Base-by-base conservation (phyloP, 2,329 filamentous ascomycete species). In the Metarhizium rileyi region DNA sequence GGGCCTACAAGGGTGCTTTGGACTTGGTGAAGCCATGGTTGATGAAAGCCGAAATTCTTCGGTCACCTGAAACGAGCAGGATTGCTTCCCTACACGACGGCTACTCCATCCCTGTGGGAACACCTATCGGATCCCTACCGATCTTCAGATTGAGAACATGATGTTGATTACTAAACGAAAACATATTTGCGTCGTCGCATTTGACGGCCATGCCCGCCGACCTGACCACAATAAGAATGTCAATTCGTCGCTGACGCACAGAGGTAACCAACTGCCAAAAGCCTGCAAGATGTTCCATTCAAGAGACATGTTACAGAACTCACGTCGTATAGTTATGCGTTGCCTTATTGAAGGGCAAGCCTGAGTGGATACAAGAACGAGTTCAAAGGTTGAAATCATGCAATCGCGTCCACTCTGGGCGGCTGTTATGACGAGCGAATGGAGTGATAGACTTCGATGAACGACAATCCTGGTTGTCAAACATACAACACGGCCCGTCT, bases 1-100 rank as follows among this genome's bases (percentile, higher is more conserved):
- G 9, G 18, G n/a, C n/a, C 5, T 18, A 16, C 35, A 38, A 36
- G 7, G 18, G n/a, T 22, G 9, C n/a, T 14, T 38, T 1, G 18
- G 35, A n/a, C 35, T 18, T 38, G 6, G 35, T 6, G n/a, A 38
- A 20, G 16, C 38, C 12, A 14, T 6, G 23, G 10, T 33, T 26
- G 27, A 22, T 20, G 8, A 42, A 50, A 46, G 50, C 50, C 53
- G 53, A 55, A 52, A 54, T 28, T 50, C 46, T 47, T 55, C 53
- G 53, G 53, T 27, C 20, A 30, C 35, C n/a, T 38, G 35, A 16
- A 22, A 18, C n/a, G n/a, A n/a, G n/a, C n/a, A n/a, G n/a, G n/a
- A n/a, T n/a, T n/a, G n/a, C n/a, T n/a, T n/a, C n/a, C n/a, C n/a
- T n/a, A n/a, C n/a, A n/a, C 35, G n/a, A 10, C 30, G 3, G 14